These are phyloP conservation scores for Protea cynaroides DNA, from an alignment of 164 flowering plant species.

Conservation along the genomic window DNA sequence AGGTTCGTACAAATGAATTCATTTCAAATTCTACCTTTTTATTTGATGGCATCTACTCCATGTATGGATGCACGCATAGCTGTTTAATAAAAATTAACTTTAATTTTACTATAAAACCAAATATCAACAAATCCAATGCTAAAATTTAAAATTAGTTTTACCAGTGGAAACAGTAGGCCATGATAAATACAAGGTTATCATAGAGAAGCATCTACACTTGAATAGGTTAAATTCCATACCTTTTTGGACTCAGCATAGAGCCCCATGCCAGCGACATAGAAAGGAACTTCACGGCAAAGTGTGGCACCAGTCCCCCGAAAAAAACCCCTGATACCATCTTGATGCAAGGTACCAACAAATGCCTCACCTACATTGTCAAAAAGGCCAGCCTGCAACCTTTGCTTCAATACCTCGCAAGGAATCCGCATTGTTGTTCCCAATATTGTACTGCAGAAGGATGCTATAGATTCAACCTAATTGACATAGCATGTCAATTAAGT, in stretches of 20 bases:
- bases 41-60: too few species aligned
- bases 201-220: too few species aligned
- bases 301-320: constrained; percentile 99
- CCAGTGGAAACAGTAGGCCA: too few species aligned
- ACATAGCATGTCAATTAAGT: constrained; percentile 5
- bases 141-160: too few species aligned
- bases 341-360: constrained; percentile 76
- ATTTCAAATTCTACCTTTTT: too few species aligned
- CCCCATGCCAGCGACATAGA: constrained; percentile 98
- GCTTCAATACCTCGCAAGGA: constrained; percentile 97
- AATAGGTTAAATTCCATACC: constrained; percentile 29
- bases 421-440: constrained; percentile 94
- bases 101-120: too few species aligned
- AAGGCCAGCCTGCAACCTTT: constrained; percentile 89
- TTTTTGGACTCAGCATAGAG: constrained; percentile 96
- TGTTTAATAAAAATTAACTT: too few species aligned
- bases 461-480: constrained; percentile 76
- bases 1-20: too few species aligned
- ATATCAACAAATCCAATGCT: too few species aligned
- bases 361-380: constrained; percentile 97
- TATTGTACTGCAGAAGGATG: constrained; percentile 93
- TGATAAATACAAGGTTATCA: too few species aligned
- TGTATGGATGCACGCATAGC: too few species aligned
- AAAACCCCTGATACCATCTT: constrained; percentile 91
- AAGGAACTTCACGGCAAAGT: constrained; percentile 95